Evolutionary conservation across 129 eudicot species (phyloP), one percentile per base, ranked within the genome.

Genomic region (Pulicaria dysenterica): DNA sequence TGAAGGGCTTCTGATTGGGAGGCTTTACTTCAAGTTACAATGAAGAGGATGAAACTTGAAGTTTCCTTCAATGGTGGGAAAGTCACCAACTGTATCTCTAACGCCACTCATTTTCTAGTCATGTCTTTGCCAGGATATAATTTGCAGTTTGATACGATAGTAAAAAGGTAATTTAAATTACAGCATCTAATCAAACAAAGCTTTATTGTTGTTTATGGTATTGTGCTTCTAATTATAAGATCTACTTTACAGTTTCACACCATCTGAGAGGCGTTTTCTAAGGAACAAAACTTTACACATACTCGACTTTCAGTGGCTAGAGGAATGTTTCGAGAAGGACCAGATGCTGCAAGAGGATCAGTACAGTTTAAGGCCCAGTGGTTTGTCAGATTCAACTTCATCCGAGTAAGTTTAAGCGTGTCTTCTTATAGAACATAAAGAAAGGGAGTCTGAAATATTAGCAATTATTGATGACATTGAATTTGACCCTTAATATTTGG

Each of bases 41-140:
- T 77, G 78, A 88, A 86, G 69, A 86, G 97, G 77, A 86, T 95
- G 94, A 90, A 81, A 76, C 77, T 95, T 67, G 94, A 84, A 76
- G 85, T 95, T 77, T 88, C 80, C 57, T 62, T 75, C 14, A 85
- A 88, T 49, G 99, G 99, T 77, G 99, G 94, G 17, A 81, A 76
- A 69, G 86, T 90, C 42, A 76, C 75, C 59, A 74, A 76, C 31
- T 47, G 47, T 77, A 85, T 87, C 48, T 86, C 83, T 72, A 73
- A 74, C 61, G 90, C 94, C 55, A 84, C 99, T 64, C 99, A 95
- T 83, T 38, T 90, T 6, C 85, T 90, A 6, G 81, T 88, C 68
- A 47, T 90, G 82, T 79, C 83, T 60, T 8, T 74, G 34, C 87
- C 84, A 8, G 89, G 85, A 46, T 10, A 63, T 24, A 58, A 68